Evolutionary conservation across 805 yeast genomes (phyloP), one percentile per base, ranked within the genome.

Genomic region (Suhomyces vadensis): DNA sequence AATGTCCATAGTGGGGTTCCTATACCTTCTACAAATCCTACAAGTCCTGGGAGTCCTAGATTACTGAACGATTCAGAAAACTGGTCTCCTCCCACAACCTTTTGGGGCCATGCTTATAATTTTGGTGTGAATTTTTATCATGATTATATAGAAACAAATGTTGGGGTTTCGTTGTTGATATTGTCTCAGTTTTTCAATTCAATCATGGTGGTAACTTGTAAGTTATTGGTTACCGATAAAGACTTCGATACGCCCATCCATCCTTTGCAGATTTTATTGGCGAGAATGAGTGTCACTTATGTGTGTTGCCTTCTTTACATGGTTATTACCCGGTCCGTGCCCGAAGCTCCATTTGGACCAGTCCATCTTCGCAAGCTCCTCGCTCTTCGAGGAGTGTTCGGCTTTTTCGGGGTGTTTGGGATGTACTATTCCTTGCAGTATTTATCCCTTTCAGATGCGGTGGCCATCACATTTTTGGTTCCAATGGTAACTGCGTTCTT

Each of bases 401-500:
- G 97, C 5, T 61, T 69, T 53, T 60, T 85, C 45, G 95, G 96
- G 3, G 95, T 89, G 5, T 83, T 83, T 56, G 84, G 92, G 3
- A 70, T 86, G 57, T 90, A 87, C 61, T 87, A 73, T 58, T 80
- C 95, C 1, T 67, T 90, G 50, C 74, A 80, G 65, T 87, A 85
- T 55, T 70, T 90, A 37, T 78, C 87, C 40, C 75, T 90, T 5
- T 82, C 91, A 8, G 97, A 90, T 57, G 87, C 95, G 0, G 83
- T 87, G 1, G 83, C 86, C 11, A 83, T 90, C 40, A 81, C 92
- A 2, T 90, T 90, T 53, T 63, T 90, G 55, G 72, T 82, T 0
- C 97, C 97, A 0, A 74, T 86, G 43, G 76, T 85, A 13, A 85
- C 96, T 0, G 86, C 89, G 0, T 63, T 88, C 17, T 63, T 84